phyloP scores from a whole-genome alignment of 2,329 filamentous ascomycete genomes.

The Pseudocercospora pini-densiflorae region DNA sequence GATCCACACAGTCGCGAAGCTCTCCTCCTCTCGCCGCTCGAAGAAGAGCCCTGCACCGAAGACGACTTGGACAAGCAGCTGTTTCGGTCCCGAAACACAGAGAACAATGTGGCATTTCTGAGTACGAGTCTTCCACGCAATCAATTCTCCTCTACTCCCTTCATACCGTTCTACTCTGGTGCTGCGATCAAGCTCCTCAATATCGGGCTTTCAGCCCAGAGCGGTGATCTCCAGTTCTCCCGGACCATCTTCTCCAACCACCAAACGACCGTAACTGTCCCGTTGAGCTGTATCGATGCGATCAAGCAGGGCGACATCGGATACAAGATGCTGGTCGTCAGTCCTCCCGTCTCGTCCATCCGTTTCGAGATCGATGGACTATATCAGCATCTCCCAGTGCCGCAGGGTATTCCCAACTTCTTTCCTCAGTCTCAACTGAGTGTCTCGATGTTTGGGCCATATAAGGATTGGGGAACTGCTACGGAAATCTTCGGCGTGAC shows the following conservation, averaged over 20 bases:
- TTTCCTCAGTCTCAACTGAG: too few relatives aligned
- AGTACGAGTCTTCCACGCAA: background rate
- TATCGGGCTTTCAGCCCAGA: background rate
- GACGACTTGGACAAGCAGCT: too few relatives aligned
- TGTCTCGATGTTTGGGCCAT: background rate
- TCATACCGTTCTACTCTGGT: too few relatives aligned
- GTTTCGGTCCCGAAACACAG: too few relatives aligned
- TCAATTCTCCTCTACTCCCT: too few relatives aligned
- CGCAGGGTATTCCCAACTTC: too few relatives aligned
- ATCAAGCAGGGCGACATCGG: background rate
- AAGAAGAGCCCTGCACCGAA: background rate
- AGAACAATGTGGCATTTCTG: background rate
- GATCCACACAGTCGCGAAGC: background rate
- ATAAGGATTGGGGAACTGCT: too few relatives aligned
- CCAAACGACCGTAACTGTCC: background rate
- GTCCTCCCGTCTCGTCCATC: background rate
- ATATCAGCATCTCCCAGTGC: background rate
- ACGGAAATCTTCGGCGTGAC: background rate
- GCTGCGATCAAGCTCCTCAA: background rate
- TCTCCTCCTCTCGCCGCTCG: background rate
- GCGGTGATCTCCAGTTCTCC: background rate
- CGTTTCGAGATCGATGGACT: background rate
- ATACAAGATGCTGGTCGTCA: background rate
- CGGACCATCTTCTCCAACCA: background rate
- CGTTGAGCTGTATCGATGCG: background rate